phyloP scores from a whole-genome alignment of 257 asterid genomes.

The Plantago ovata region DNA sequence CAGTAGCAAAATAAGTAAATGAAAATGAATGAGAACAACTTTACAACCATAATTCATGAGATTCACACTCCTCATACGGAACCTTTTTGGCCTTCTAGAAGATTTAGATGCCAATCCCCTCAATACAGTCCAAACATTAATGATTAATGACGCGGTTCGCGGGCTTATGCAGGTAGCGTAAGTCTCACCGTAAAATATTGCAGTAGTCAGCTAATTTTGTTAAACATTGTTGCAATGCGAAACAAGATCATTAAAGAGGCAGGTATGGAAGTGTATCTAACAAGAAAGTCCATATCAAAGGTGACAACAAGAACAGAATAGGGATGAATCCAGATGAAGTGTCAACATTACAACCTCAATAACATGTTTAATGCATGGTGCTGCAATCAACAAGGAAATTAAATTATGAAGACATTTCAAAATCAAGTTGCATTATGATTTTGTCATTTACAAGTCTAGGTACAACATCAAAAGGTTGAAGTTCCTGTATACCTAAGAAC shows the following conservation, averaged over 20 bases:
- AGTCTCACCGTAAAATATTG: too few relatives aligned
- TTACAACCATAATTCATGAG: slow-evolving; percentile 1
- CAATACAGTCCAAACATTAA: too few relatives aligned
- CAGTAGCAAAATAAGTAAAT: not conserved
- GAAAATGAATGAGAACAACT: slow-evolving; percentile 5
- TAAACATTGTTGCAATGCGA: too few relatives aligned
- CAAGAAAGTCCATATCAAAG: too few relatives aligned
- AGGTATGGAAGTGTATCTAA: too few relatives aligned
- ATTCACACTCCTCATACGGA: not conserved
- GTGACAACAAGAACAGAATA: too few relatives aligned
- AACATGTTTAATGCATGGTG: not conserved
- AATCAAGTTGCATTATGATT: slow-evolving; percentile 14
- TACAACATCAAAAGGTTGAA: slow-evolving; percentile 28
- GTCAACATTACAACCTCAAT: too few relatives aligned
- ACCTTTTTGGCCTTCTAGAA: not conserved
- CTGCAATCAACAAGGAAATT: not conserved
- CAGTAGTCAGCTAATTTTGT: too few relatives aligned
- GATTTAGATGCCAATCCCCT: not conserved
- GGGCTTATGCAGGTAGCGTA: too few relatives aligned
- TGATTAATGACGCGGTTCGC: too few relatives aligned
- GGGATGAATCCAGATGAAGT: too few relatives aligned
- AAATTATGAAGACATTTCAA: not conserved
- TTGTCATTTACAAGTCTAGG: slow-evolving; percentile 30
- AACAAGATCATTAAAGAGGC: too few relatives aligned
- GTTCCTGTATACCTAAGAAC: slow-evolving; percentile 17